These are phyloP conservation scores for Calocybe cyanea DNA, from an alignment of 768 basidiomycete genomes.

Conservation along the genomic window DNA sequence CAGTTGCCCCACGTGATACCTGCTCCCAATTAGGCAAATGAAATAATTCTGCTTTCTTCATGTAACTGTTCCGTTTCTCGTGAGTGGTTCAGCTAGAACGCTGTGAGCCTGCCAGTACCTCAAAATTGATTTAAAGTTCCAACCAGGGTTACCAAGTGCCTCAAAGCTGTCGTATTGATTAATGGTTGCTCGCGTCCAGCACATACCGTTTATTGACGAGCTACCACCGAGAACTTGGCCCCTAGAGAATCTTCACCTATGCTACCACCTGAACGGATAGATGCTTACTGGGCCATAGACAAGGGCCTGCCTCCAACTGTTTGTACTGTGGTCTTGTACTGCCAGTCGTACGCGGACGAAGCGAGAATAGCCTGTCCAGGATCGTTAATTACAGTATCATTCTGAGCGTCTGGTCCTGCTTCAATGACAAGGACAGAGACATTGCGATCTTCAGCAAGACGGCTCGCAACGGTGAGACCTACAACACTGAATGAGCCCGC, in stretches of 20 bases:
- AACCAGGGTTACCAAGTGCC: constrained; percentile 17
- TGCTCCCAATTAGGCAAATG: constrained; percentile 12
- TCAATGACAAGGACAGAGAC: constrained; percentile 11
- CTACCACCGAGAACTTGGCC: constrained; percentile 18
- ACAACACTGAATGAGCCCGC: not conserved
- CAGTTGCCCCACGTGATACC: constrained; percentile 7
- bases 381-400: constrained; percentile 12
- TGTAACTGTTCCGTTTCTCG: constrained; percentile 2
- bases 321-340: constrained; percentile 14
- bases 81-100: not conserved
- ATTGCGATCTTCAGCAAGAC: constrained; percentile 10
- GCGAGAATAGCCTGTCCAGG: constrained; percentile 8
- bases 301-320: constrained; percentile 7
- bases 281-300: constrained; percentile 9
- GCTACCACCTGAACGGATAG: not conserved
- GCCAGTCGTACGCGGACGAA: constrained; percentile 4
- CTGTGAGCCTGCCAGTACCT: not conserved
- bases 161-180: constrained; percentile 16
- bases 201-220: constrained; percentile 18
- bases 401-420: constrained; percentile 15
- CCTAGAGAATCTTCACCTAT: constrained; percentile 1
- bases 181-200: constrained; percentile 18
- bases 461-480: constrained; percentile 14
- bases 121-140: constrained; percentile 15
- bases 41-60: constrained; percentile 12